Evolutionary conservation across 257 asterid genomes (phyloP).

Genomic region (Anisodus tanguticus): DNA sequence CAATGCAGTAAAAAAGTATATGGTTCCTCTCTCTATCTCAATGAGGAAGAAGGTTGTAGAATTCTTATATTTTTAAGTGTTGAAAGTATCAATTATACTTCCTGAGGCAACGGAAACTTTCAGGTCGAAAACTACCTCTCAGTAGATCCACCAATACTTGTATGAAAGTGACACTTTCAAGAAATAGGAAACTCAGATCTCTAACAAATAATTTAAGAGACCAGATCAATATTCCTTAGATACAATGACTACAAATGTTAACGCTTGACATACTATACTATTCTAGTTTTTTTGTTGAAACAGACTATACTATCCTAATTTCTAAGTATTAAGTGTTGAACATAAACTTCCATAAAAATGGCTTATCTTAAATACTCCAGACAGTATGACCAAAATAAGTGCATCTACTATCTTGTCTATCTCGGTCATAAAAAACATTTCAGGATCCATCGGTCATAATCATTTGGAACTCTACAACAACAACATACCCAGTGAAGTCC

Average conservation of each 20-base stretch:
- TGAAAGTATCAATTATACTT: too few species aligned
- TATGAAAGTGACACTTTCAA: not conserved
- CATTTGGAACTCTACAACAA: too few species aligned
- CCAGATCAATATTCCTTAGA: not conserved
- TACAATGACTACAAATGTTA: not conserved
- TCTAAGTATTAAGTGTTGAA: not conserved
- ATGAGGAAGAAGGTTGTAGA: not conserved
- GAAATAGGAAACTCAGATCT: not conserved
- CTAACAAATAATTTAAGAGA: not conserved
- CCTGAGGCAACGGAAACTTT: too few species aligned
- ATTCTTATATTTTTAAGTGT: too few species aligned
- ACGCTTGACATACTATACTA: not conserved
- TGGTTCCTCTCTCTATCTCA: not conserved
- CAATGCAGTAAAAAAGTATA: not conserved
- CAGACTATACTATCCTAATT: too few species aligned
- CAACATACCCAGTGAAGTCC: too few species aligned
- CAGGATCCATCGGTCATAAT: not conserved
- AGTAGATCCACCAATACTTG: not conserved
- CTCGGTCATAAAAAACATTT: not conserved
- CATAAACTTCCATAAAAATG: not conserved
- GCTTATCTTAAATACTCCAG: not conserved
- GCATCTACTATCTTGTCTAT: slow-evolving; percentile 6
- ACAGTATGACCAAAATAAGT: not conserved
- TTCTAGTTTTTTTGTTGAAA: not conserved
- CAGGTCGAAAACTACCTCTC: not conserved